Base-by-base conservation (phyloP, 805 yeast genomes). In the Zygosaccharomyces bisporus region DNA sequence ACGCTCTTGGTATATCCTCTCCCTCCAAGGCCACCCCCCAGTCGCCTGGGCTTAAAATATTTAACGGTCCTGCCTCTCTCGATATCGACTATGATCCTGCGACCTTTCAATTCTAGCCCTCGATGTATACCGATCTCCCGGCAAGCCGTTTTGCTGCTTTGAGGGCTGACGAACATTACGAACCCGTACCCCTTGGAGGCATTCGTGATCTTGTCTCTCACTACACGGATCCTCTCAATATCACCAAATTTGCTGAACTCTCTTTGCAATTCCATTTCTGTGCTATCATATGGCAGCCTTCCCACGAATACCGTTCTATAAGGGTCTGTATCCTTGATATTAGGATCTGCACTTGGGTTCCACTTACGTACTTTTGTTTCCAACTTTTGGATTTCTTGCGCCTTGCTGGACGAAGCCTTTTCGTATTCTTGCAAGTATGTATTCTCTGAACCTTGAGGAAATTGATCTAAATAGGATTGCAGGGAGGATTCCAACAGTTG, bases 21-120 rank as follows among this genome's bases (percentile, higher is more conserved):
- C 1, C 96, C 96, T 3, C 97, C 97, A n/a, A 86, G 64, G 0
- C 97, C 97, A 3, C 97, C 97, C 1, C 96, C 96, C 2, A 91
- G 69, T 46, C 91, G 62, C 54, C 84, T 60, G 0, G 95, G 93
- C 44, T 72, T 74, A 84, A 90, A 86, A 52, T 73, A 76, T 44
- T 82, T 75, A 12, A 76, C 74, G 1, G 79, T 63, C 36, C 93
- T 66, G 2, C 88, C 85, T 46, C 91, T 63, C 57, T 84, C 93
- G 37, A 78, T 74, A 56, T 86, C 95, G 1, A 82, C 85, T n/a
- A 83, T 64, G 6, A 81, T 72, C 4, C 72, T 67, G 36, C 89
- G 67, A 6, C 74, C 77, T 17, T 75, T 70, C 14, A 84, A 58
- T n/a, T 60, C 61, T 39, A 72, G 50, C 1, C 76, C 80, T 29